phyloP scores from a whole-genome alignment of 345 rosid genomes.

The Trapa incisa region DNA sequence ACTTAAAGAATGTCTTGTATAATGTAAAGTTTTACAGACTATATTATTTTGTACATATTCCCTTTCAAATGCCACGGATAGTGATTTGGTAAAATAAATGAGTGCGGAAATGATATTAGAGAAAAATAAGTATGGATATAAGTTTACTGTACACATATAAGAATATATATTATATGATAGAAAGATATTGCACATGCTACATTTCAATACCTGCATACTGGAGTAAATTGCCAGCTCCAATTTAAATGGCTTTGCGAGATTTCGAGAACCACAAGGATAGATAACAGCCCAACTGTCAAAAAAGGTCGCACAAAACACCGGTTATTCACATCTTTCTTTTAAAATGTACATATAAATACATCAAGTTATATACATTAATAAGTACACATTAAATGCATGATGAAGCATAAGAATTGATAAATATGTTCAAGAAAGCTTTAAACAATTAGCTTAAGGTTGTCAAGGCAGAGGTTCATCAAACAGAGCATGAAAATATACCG shows the following conservation, averaged over 20 bases:
- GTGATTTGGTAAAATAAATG: neutral
- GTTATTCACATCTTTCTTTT: neutral
- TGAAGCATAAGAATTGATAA: neutral
- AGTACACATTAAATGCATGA: neutral
- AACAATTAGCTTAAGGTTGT: neutral
- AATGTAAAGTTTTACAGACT: neutral
- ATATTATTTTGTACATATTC: neutral
- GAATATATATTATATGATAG: neutral
- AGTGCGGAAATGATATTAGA: neutral
- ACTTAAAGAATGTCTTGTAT: neutral
- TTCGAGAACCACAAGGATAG: conserved; percentile 73
- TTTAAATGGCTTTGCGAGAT: conserved; percentile 55
- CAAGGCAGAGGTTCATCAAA: neutral
- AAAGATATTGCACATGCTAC: neutral
- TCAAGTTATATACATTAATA: neutral
- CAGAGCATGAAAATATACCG: neutral
- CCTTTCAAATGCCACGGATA: neutral
- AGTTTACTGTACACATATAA: neutral
- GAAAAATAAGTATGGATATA: neutral
- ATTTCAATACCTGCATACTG: conserved; percentile 42
- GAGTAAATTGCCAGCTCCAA: conserved; percentile 80
- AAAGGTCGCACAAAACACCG: neutral
- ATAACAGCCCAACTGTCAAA: conserved; percentile 78
- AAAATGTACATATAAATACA: neutral
- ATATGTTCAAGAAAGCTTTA: neutral